phyloP scores from a whole-genome alignment of 192 early-diverging fungal species.

The Gigaspora rosea region DNA sequence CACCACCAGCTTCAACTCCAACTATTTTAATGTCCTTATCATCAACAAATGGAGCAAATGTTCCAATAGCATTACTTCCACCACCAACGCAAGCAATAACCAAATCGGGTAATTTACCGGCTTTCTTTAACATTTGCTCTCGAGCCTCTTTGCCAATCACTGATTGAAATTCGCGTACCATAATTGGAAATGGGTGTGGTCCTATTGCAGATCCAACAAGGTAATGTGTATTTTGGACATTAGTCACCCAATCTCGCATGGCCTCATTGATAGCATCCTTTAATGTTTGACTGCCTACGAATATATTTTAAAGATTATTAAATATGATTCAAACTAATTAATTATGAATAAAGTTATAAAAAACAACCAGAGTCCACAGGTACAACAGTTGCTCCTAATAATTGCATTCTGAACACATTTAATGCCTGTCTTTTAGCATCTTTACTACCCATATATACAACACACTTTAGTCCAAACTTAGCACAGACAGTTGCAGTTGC shows the following conservation, averaged over 20 bases:
- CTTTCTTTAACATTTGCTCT: conserved; percentile 79
- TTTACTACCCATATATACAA: conserved; percentile 98
- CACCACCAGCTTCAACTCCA: conserved; percentile 95
- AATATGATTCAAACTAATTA: no score
- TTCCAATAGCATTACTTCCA: conserved; percentile 95
- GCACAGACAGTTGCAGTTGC: conserved; percentile 98
- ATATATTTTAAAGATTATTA: neutral
- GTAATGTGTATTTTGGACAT: conserved; percentile 92
- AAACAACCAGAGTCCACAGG: conserved; percentile 73
- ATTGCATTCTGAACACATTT: conserved; percentile 94
- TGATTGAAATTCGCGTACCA: conserved; percentile 98
- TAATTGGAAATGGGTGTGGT: conserved; percentile 94
- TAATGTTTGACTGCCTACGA: conserved; percentile 60
- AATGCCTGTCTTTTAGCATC: conserved; percentile 91
- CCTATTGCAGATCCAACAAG: conserved; percentile 97
- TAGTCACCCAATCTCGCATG: conserved; percentile 98
- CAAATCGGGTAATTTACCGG: conserved; percentile 84
- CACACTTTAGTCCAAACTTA: conserved; percentile 95
- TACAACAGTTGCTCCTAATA: conserved; percentile 92
- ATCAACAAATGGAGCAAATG: conserved; percentile 93
- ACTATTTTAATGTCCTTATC: conserved; percentile 83
- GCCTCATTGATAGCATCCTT: conserved; percentile 99
- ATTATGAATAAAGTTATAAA: neutral
- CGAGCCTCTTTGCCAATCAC: conserved; percentile 92
- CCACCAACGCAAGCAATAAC: conserved; percentile 98